phyloP scores from a whole-genome alignment of 345 rosid species.

The Populus tremula region DNA sequence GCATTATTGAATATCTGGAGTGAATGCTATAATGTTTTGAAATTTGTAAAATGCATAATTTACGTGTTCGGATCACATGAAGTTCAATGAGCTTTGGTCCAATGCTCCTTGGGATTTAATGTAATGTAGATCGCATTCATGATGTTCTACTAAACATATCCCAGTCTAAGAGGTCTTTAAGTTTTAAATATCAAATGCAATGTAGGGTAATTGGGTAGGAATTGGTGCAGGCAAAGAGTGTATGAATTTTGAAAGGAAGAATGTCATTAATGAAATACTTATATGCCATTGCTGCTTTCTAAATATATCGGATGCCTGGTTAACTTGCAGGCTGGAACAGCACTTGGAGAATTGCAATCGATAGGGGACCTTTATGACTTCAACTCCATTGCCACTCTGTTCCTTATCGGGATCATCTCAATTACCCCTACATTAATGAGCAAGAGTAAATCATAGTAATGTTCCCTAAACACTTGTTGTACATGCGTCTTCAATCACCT shows the following conservation, averaged over 20 bases:
- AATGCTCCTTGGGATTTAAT: too few species aligned
- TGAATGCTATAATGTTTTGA: neutral
- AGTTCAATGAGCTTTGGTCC: neutral
- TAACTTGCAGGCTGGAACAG: conserved; percentile 72
- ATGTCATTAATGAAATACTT: neutral
- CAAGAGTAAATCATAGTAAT: conserved; percentile 42
- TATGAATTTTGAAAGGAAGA: neutral
- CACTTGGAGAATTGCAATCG: conserved; percentile 81
- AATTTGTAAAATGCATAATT: neutral
- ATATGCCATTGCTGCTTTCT: neutral
- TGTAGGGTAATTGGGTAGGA: neutral
- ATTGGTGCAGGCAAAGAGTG: neutral
- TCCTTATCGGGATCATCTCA: conserved; percentile 69
- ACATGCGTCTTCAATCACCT: neutral
- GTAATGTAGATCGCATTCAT: too few species aligned
- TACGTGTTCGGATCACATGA: neutral
- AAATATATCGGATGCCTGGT: neutral
- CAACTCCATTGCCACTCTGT: conserved; percentile 74
- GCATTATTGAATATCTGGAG: neutral
- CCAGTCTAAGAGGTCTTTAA: neutral
- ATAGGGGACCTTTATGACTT: conserved; percentile 82
- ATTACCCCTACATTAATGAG: conserved; percentile 71
- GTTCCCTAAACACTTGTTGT: conserved; percentile 2
- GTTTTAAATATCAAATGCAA: neutral
- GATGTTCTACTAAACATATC: neutral